Conservation (phyloP, 2,329 filamentous ascomycete species). For the Xenoacremonium recifei region DNA sequence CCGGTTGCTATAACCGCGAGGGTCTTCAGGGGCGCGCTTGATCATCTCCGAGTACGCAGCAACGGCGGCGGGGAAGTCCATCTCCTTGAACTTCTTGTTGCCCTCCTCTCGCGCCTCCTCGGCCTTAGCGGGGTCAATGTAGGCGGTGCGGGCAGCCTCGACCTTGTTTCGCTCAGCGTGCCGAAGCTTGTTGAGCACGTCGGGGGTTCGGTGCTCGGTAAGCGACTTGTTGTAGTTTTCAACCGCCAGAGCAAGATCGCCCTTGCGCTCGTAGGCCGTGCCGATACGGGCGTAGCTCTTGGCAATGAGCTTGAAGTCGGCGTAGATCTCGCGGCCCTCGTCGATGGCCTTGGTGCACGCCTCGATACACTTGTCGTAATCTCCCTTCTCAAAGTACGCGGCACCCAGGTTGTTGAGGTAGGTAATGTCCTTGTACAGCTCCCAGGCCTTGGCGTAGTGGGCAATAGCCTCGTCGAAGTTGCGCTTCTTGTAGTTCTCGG, state of each 20-base stretch:
- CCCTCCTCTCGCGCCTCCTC: conserved; percentile 94
- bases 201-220: conserved; percentile 94
- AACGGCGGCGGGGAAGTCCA: conserved; percentile 91
- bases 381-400: conserved; percentile 93
- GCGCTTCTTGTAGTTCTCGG: conserved; percentile 96
- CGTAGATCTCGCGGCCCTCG: conserved; percentile 83
- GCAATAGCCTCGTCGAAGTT: conserved; percentile 93
- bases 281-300: conserved; percentile 98
- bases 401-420: conserved; percentile 97
- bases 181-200: conserved; percentile 89
- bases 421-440: conserved; percentile 90
- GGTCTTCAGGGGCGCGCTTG: conserved; percentile 90
- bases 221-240: conserved; percentile 91
- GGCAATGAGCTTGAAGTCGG: conserved; percentile 97
- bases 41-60: conserved; percentile 95
- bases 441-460: conserved; percentile 95
- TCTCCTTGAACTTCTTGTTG: conserved; percentile 95
- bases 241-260: conserved; percentile 75
- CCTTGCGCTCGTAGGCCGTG: conserved; percentile 86
- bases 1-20: conserved; percentile 94
- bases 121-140: conserved; percentile 87
- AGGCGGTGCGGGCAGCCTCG: conserved; percentile 72
- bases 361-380: conserved; percentile 84
- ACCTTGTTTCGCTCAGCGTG: conserved; percentile 84
- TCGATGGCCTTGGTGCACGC: conserved; percentile 85